These are phyloP conservation scores for Microbotryum silenes-acaulis DNA, from an alignment of 1,284 basidiomycete genomes.

Conservation along the genomic window DNA sequence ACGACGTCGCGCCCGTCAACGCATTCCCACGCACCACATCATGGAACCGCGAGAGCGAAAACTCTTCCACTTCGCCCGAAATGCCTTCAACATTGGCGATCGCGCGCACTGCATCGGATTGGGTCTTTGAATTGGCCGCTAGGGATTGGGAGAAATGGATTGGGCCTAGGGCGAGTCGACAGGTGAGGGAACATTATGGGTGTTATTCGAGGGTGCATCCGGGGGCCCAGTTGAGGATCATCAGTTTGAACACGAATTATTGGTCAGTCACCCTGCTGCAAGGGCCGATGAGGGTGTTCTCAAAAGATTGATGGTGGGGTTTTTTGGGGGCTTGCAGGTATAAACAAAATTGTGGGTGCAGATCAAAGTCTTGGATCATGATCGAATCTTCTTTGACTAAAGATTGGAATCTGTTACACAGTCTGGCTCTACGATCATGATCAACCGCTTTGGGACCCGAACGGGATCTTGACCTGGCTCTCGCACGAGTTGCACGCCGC, in stretches of 20 bases:
- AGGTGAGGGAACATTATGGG: conserved; percentile 17
- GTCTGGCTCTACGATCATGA: conserved; percentile 51
- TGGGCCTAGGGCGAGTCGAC: conserved; percentile 16
- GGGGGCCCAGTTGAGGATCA: conserved; percentile 38
- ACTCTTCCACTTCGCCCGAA: conserved; percentile 9
- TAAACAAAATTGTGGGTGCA: conserved; percentile 26
- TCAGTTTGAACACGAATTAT: conserved; percentile 53
- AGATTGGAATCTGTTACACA: conserved; percentile 29
- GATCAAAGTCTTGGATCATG: not conserved
- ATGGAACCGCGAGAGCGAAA: too few species aligned
- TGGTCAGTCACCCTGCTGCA: conserved; percentile 45
- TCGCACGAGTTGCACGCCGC: conserved; percentile 51
- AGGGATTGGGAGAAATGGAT: conserved; percentile 34
- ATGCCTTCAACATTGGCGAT: too few species aligned
- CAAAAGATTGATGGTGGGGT: not conserved
- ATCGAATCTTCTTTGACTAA: not conserved
- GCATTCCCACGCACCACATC: conserved; percentile 33
- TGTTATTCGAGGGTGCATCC: conserved; percentile 31
- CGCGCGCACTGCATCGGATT: conserved; percentile 17
- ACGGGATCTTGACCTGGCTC: conserved; percentile 45
- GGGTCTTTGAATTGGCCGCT: conserved; percentile 32
- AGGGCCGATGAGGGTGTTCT: too few species aligned
- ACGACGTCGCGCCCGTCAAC: conserved; percentile 39
- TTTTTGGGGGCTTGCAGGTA: conserved; percentile 22
- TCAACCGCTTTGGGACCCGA: conserved; percentile 44